Conservation (phyloP, 495 filamentous ascomycete genomes). For the Xylaria sp. region DNA sequence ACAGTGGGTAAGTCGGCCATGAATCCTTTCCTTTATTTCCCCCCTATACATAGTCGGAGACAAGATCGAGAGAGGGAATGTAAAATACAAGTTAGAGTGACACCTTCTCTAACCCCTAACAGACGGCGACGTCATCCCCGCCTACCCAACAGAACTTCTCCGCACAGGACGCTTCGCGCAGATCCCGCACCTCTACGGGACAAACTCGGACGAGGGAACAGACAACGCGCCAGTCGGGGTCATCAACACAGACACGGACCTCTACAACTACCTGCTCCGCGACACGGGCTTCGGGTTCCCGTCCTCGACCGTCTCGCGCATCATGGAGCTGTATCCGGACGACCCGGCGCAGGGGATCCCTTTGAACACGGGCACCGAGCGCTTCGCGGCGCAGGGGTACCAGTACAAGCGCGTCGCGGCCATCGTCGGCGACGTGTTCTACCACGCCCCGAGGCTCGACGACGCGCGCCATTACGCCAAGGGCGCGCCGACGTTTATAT, state of each 20-base stretch:
- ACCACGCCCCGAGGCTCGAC: conserved; percentile 43
- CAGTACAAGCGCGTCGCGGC: conserved; percentile 47
- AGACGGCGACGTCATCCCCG: conserved; percentile 59
- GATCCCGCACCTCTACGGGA: conserved; percentile 65
- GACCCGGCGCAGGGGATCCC: conserved; percentile 44
- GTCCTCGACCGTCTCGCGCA: conserved; percentile 40
- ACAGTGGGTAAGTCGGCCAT: conserved; percentile 47
- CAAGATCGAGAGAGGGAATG: conserved; percentile 1
- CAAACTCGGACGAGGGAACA: conserved; percentile 69
- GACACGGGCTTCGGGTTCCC: conserved; percentile 36
- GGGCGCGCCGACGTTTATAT: conserved; percentile 38
- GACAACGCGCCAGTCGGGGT: conserved; percentile 55
- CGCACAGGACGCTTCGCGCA: conserved; percentile 54
- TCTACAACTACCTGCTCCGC: conserved; percentile 42
- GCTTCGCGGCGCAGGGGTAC: conserved; percentile 38
- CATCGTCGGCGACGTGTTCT: conserved; percentile 46
- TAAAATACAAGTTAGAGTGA: neutral
- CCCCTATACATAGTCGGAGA: neutral
- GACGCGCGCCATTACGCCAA: conserved; percentile 38
- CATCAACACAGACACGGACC: conserved; percentile 55
- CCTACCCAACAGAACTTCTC: conserved; percentile 41
- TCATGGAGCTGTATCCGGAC: conserved; percentile 47
- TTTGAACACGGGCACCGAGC: conserved; percentile 38
- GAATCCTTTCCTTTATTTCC: neutral
- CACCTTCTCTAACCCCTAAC: neutral